These are phyloP conservation scores for Flaveria floridana DNA, from an alignment of 140 eudicot genomes.

Conservation along the genomic window DNA sequence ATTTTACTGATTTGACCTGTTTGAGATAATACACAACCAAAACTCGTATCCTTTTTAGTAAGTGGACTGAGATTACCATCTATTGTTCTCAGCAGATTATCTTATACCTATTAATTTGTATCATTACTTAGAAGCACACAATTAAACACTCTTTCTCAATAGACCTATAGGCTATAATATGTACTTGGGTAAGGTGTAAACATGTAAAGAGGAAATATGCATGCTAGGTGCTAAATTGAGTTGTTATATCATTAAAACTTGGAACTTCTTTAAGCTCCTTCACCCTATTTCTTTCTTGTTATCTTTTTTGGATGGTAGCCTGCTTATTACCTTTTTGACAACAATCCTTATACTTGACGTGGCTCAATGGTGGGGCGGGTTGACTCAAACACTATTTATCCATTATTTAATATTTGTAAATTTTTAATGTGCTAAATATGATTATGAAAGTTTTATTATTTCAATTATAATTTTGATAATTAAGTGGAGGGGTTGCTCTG, in stretches of 20 bases:
- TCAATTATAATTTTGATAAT: not conserved
- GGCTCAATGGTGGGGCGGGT: not conserved
- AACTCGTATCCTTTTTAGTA: not conserved
- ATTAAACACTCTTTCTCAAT: no score
- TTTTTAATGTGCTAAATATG: not conserved
- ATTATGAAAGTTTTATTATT: not conserved
- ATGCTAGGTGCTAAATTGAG: not conserved
- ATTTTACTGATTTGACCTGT: not conserved
- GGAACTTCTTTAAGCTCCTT: not conserved
- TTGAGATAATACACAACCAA: not conserved
- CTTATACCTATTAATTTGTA: no score
- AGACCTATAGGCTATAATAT: not conserved
- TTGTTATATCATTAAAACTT: not conserved
- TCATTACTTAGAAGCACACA: no score
- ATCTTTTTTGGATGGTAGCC: not conserved
- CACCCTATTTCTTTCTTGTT: not conserved
- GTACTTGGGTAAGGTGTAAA: not conserved
- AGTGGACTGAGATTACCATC: not conserved
- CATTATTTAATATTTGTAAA: not conserved
- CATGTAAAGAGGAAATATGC: constrained; percentile 2
- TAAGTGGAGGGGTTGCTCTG: not conserved
- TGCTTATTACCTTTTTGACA: not conserved
- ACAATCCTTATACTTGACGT: not conserved
- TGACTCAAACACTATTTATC: not conserved
- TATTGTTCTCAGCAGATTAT: not conserved